phyloP scores from a whole-genome alignment of 164 flowering plant genomes.

The Brasenia schreberi region DNA sequence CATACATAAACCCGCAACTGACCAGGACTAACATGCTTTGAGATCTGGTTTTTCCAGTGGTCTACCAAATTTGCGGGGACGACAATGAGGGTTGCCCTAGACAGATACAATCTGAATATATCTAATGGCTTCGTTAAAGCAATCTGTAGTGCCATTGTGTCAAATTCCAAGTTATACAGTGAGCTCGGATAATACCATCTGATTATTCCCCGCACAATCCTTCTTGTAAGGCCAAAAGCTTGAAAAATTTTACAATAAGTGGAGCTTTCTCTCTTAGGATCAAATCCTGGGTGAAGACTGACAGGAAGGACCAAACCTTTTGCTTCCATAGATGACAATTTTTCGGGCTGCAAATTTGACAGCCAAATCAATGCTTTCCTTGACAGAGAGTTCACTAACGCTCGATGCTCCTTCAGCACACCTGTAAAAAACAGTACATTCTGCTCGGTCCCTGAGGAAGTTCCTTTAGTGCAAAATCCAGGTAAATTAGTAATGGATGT shows the following conservation, averaged over 20 bases:
- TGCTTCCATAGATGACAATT: constrained; percentile 70
- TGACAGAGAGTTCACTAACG: constrained; percentile 35
- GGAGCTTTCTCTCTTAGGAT: constrained; percentile 20
- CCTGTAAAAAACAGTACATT: constrained; percentile 64
- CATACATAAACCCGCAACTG: constrained; percentile 65
- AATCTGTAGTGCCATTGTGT: constrained; percentile 56
- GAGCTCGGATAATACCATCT: constrained; percentile 67
- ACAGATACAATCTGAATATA: constrained; percentile 60
- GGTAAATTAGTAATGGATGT: constrained; percentile 46
- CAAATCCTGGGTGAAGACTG: constrained; percentile 16
- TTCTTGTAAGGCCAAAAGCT: constrained; percentile 69
- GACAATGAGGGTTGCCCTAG: constrained; percentile 80
- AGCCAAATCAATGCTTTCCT: constrained; percentile 77
- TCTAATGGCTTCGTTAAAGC: constrained; percentile 77
- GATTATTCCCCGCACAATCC: constrained; percentile 32
- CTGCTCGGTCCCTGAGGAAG: constrained; percentile 42
- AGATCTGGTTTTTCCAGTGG: constrained; percentile 85
- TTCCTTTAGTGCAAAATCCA: constrained; percentile 63
- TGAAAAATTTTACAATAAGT: constrained; percentile 56
- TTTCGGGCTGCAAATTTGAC: constrained; percentile 45
- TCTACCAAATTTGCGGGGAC: constrained; percentile 91
- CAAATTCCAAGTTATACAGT: constrained; percentile 58
- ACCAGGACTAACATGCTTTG: constrained; percentile 61
- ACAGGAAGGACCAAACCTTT: constrained; percentile 55
- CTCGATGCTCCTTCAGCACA: constrained; percentile 64